Evolutionary conservation across 2,329 filamentous ascomycete species (phyloP), one percentile per base, ranked within the genome.

Genomic region (Amauroascus verrucosus): DNA sequence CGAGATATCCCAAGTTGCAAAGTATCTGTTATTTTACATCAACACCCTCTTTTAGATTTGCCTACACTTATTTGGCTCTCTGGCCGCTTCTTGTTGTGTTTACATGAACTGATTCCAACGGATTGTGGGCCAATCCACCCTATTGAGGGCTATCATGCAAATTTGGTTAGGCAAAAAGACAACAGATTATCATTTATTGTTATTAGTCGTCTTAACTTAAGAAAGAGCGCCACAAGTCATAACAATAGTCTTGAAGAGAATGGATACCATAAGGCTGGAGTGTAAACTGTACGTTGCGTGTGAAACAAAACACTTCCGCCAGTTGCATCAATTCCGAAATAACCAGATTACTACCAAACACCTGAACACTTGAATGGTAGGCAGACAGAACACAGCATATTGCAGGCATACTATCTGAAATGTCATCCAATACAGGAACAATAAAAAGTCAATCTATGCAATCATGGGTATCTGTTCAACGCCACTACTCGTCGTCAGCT

Each of bases 381-480:
- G 40, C 43, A 48, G 51, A 41, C 32, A 41, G 50, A 20, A 53
- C 43, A 37, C n/a, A 38, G 4, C 6, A n/a, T 18, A 9, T 51
- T 38, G 9, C n/a, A 32, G 37, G 28, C 38, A 43, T 18, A 33
- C 32, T 26, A 45, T 51, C 30, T 37, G 40, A 24, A 51, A 35
- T 30, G 18, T 24, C 48, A 43, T 43, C 40, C 40, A 38, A 24
- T 18, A 46, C 30, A 35, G 14, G 26, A 52, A 52, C 20, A 33
- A 48, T 18, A 45, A 45, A 35, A 52, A 30, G 28, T 7, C 40
- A 22, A 45, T 43, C 48, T 44, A 51, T 44, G 48, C 37, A 32
- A 58, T 62, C 63, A 59, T 66, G 68, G 68, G 68, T 70, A 70
- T 70, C 67, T 70, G 67, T 52, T 63, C 65, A 70, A 70, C 66